Base-by-base conservation (phyloP, 2,329 filamentous ascomycete genomes). In the Cadophora malorum region DNA sequence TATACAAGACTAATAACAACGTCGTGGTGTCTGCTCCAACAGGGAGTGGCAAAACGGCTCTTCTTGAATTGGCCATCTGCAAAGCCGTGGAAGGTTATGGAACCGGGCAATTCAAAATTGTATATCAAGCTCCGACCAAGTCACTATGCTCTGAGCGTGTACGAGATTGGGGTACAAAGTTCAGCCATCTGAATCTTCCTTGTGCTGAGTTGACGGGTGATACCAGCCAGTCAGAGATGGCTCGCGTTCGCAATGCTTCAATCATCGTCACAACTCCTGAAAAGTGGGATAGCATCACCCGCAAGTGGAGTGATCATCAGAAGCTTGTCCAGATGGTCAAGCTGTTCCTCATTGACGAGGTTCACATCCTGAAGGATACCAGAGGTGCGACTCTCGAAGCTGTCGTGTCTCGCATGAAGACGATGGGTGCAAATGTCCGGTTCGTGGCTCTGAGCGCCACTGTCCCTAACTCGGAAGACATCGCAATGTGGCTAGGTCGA, bases 201-300 rank as follows among this genome's bases (percentile, higher is more conserved):
- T 93, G 91, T 76, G 89, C 89, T 3, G 92, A 96, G 77, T 83
- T 96, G 67, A 97, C 93, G 3, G 93, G 93, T 0, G 93, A 96
- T 76, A 94, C 91, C 0, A 89, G 91, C 47, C 82, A 85, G 63
- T 79, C 81, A 5, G 88, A 94, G 72, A 83, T 94, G 68, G 83
- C 83, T 25, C 87, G 85, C 64, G 90, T 95, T 6, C 89, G 93
- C 69, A 87, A 84, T 72, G 92, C 92, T 3, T 90, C 89, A 58
- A 92, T 97, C 70, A 95, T 97, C 72, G 85, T 96, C 70, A 96
- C 93, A 0, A 97, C 93, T 0, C 93, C 93, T 0, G 93, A 97
- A 79, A 96, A 96, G 76, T 96, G 93, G 93, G 93, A 97, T 76
- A 95, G 92, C 68, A 90, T 96, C 77, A 96, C 93, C 0, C 85